Base-by-base conservation (phyloP, 805 yeast genomes). In the Yarrowia sp. region DNA sequence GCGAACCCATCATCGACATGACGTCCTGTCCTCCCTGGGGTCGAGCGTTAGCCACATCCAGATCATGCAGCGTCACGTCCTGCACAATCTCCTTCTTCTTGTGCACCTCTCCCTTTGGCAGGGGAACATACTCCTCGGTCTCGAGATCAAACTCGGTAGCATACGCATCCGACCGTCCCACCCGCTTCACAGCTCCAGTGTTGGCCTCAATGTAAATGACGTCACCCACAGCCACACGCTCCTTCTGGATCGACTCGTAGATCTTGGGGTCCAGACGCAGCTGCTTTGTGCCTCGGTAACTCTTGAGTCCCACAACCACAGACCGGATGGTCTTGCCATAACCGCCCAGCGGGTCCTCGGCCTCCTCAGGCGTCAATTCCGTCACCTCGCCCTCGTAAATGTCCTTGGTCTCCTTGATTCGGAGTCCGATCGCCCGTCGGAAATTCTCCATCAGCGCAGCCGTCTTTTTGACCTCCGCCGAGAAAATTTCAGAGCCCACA, bases 31-130 rank as follows among this genome's bases (percentile, higher is more conserved):
- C 99, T 71, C 98, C 99, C 77, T 87, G 89, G 26, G 98, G 99
- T 75, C 95, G 86, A 1, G 98, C 93, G 77, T 95, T 95, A 61
- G 98, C 98, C 69, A 92, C 90, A 79, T 95, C 99, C 77, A 95
- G 84, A 78, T 95, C 99, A 78, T 95, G 98, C 74, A 95, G 84
- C 3, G 98, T 91, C 55, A 95, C 97, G 74, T 95, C 98, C 81
- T 95, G 99, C 22, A 95, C 97, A 74, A 94, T 92, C 80, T 95
- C 98, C 79, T 95, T 95, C 84, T 95, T 92, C 78, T 94, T 93
- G 82, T 95, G 99, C 55, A 95, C 97, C 79, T 95, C 99, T 67
- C 99, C 99, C 81, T 95, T 96, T 71, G 99, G 99, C 74, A 96
- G 84, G 52, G 99, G 97, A 26, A 95, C 98, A 79, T 95, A 95